These are phyloP conservation scores for Tuber brumale DNA, from an alignment of 495 filamentous ascomycete genomes.

Conservation along the genomic window DNA sequence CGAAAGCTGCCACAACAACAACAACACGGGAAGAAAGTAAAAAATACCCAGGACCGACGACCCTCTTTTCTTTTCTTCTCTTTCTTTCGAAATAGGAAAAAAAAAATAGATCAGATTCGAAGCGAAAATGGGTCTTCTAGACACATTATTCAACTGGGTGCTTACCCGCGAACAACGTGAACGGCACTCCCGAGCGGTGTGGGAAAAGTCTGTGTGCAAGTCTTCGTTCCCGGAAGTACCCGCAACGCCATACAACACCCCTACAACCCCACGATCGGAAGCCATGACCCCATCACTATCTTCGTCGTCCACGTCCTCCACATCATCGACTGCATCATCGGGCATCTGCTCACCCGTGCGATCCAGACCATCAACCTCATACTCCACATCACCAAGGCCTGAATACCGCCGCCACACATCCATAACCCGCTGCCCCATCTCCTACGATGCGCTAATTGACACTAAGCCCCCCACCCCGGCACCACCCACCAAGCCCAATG, in stretches of 20 bases:
- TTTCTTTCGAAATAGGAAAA: not conserved
- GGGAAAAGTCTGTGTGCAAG: conserved; percentile 34
- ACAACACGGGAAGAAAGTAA: not conserved
- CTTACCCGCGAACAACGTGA: conserved; percentile 39
- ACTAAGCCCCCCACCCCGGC: conserved; percentile 22
- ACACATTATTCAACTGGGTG: conserved; percentile 36
- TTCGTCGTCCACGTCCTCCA: conserved; percentile 25
- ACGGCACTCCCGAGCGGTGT: conserved; percentile 34
- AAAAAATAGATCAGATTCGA: not conserved
- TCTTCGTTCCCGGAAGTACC: conserved; percentile 19
- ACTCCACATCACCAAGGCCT: conserved; percentile 39
- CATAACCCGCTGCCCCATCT: conserved; percentile 37
- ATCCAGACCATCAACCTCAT: conserved; percentile 35
- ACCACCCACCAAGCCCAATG: not conserved
- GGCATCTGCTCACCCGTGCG: conserved; percentile 30
- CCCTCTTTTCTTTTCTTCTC: not conserved
- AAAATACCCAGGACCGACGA: not conserved
- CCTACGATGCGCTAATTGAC: conserved; percentile 35
- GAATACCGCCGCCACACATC: conserved; percentile 39
- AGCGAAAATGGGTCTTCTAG: conserved; percentile 30
- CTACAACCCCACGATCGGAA: conserved; percentile 23
- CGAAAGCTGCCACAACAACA: not conserved
- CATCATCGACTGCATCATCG: conserved; percentile 24
- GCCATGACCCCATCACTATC: conserved; percentile 40
- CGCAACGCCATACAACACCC: conserved; percentile 26